Percentiles rank a stretch among this genome's conserved stretches.
These are phyloP conservation scores for Tetrapyrgos nigripes DNA, from an alignment of 1,284 basidiomycete species.

Conservation along the genomic window DNA sequence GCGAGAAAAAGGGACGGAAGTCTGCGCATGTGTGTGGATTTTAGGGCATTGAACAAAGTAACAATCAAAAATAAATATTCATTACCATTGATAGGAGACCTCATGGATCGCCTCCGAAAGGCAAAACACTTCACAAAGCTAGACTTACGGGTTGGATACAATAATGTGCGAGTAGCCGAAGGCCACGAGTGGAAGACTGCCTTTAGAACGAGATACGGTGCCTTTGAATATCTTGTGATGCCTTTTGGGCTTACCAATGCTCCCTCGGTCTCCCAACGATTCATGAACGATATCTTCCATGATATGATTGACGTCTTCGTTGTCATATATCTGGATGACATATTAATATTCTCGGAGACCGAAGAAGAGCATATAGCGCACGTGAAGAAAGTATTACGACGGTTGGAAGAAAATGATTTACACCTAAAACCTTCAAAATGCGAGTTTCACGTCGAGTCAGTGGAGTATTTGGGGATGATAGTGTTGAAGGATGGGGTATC, in stretches of 20 bases:
- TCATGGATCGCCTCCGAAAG: constrained; percentile 1
- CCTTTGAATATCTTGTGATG: constrained; percentile 10
- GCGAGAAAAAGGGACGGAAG: constrained; percentile 8
- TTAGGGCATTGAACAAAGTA: background rate
- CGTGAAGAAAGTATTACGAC: constrained; percentile 37
- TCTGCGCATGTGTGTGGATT: constrained; percentile 3
- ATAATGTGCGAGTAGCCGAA: background rate
- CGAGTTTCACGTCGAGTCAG: constrained; percentile 37
- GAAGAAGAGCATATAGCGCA: constrained; percentile 25
- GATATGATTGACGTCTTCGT: too few species aligned
- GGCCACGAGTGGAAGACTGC: constrained; percentile 13
- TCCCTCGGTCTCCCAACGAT: constrained; percentile 31
- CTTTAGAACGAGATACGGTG: background rate
- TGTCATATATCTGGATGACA: constrained; percentile 42
- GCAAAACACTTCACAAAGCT: constrained; percentile 7
- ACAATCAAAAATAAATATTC: constrained; percentile 3
- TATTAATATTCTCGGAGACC: constrained; percentile 28
- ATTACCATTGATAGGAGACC: background rate
- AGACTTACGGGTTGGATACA: constrained; percentile 2
- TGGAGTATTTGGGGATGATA: too few species aligned
- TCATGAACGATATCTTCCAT: constrained; percentile 48
- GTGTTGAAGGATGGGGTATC: constrained; percentile 43
- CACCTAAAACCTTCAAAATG: constrained; percentile 47
- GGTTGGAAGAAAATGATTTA: constrained; percentile 36
- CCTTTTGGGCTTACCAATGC: constrained; percentile 5